A percentile compares a stretch with the other conserved stretches of the same genome.
Conservation (phyloP, 345 rosid species). For the Citropsis articulata region DNA sequence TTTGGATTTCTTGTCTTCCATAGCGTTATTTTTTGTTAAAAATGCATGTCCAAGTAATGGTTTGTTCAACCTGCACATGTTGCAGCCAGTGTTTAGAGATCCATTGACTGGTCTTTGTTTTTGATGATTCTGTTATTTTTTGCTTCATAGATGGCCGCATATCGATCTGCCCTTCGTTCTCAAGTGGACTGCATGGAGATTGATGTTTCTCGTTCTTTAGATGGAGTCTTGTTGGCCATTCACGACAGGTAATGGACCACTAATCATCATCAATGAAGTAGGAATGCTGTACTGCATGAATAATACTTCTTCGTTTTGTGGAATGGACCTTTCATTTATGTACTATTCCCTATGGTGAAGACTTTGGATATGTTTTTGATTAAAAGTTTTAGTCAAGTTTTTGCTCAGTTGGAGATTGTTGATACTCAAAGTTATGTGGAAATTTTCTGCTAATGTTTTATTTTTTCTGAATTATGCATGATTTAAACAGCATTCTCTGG, state of each 20-base stretch:
- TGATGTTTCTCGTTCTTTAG: constrained; percentile 89
- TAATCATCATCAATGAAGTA: background rate
- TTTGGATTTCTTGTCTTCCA: background rate
- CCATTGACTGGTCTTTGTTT: background rate
- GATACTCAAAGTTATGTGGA: background rate
- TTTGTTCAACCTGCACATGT: background rate
- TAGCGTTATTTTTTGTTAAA: background rate
- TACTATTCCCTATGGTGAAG: background rate
- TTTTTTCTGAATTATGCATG: background rate
- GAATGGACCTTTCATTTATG: background rate
- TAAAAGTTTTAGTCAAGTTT: background rate
- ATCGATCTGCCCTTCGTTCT: constrained; percentile 58
- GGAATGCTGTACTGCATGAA: background rate
- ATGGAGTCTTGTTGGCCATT: constrained; percentile 84
- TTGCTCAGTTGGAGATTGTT: background rate
- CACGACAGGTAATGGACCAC: constrained; percentile 64
- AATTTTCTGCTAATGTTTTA: background rate
- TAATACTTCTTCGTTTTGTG: background rate
- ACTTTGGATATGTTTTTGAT: too few relatives aligned
- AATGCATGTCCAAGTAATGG: background rate
- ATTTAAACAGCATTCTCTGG: background rate
- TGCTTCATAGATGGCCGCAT: constrained; percentile 67
- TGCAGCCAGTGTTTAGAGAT: background rate
- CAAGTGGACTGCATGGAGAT: constrained; percentile 91
- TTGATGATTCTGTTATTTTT: constrained; percentile 14